Percentiles rank a stretch among this genome's conserved stretches.
These are phyloP conservation scores for Paragyromitra xinjiangensis DNA, from an alignment of 495 filamentous ascomycete species.

Conservation along the genomic window DNA sequence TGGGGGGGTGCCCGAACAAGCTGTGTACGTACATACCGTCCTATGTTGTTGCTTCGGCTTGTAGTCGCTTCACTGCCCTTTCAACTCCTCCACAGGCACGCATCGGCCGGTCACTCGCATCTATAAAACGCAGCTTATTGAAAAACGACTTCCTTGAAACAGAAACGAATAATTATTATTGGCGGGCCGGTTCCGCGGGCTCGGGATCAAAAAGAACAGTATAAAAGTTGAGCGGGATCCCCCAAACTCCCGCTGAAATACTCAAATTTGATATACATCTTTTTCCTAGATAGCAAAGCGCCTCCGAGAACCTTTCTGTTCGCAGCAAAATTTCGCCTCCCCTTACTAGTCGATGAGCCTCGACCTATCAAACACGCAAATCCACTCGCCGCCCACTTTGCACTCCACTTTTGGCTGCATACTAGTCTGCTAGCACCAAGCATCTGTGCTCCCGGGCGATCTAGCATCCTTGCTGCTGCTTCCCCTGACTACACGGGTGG, in stretches of 20 bases:
- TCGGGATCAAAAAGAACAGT: constrained; percentile 44
- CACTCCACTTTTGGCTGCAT: constrained; percentile 44
- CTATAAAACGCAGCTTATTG: constrained; percentile 36
- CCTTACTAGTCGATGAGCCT: constrained; percentile 44
- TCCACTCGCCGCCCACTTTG: constrained; percentile 47
- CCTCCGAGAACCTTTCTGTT: constrained; percentile 39
- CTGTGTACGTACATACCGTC: constrained; percentile 44
- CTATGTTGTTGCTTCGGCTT: constrained; percentile 36
- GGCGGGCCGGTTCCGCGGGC: constrained; percentile 52
- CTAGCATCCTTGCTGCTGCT: constrained; percentile 50
- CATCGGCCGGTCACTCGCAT: constrained; percentile 43
- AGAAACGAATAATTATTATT: constrained; percentile 40
- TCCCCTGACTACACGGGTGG: constrained; percentile 46
- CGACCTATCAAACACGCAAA: constrained; percentile 46
- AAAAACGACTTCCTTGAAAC: constrained; percentile 46
- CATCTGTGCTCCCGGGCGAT: constrained; percentile 56
- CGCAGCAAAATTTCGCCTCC: constrained; percentile 38
- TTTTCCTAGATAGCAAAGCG: constrained; percentile 14
- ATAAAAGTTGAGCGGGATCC: constrained; percentile 52
- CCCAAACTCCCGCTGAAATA: constrained; percentile 22
- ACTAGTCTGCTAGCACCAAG: constrained; percentile 43
- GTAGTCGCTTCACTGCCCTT: constrained; percentile 29
- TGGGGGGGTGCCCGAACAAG: constrained; percentile 36
- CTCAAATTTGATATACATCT: constrained; percentile 35
- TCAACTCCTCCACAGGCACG: constrained; percentile 34